Evolutionary conservation across 1,139 yeast species (phyloP), one percentile per base, ranked within the genome.

Genomic region (Saccharomyces pastorianus): DNA sequence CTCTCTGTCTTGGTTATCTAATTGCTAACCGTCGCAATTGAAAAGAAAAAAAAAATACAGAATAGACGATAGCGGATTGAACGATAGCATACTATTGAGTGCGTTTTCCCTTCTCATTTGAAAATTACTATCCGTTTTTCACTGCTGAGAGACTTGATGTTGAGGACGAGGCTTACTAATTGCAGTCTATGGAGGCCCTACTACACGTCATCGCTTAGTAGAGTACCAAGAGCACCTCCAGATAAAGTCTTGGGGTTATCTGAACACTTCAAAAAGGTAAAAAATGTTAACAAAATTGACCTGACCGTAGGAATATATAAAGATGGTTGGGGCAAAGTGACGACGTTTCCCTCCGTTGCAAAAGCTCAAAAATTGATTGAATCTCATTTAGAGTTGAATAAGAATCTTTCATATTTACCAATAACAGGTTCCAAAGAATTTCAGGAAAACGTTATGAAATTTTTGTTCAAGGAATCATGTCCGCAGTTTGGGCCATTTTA

Each of bases 251-350:
- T 85, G 64, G 91, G 91, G 46, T 76, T 85, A 54, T 74, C 84
- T 34, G 84, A 81, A 59, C 79, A 82, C 56, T 85, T 74, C 71
- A 74, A 71, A 57, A 71, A 73, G 17, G 91, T 85, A 66, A 41
- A 74, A 4, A 76, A 84, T 59, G 67, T 79, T 5, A 77, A 80
- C 57, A 93, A 91, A 76, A 89, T 91, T 60, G 93, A 89, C 66
- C 76, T 89, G 64, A 93, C 95, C 25, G 91, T 91, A 53, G 98
- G 98, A 53, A 96, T 97, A 42, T 91, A 91, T 73, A 81, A 96
- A 70, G 96, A 89, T 69, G 79, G 83, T 62, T 63, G 72, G 52
- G 98, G 97, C 48, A 79, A 83, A 69, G 96, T 97, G 27, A 88
- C 95, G 84, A 84, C 91, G 47, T 78, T 91, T 53, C 96, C 96